Conservation (phyloP, 495 filamentous ascomycete species). For the Durotheca rogersii region DNA sequence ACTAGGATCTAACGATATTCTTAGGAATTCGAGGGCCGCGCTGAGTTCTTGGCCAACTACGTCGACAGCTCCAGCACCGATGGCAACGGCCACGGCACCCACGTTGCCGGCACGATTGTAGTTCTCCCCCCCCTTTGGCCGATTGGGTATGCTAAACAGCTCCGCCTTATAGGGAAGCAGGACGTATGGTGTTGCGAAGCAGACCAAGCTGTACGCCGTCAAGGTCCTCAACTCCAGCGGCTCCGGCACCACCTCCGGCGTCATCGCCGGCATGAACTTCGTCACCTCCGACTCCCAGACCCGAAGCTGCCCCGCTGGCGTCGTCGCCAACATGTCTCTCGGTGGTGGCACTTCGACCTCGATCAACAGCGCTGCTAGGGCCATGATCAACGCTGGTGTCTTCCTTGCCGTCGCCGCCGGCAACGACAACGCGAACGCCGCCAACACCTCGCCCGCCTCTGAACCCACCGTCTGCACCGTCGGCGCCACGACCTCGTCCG, state of each 20-base stretch:
- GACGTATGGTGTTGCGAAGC: slow-evolving; percentile 53
- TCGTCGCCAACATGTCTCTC: slow-evolving; percentile 58
- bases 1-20: slow-evolving; percentile 5
- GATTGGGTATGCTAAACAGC: slow-evolving; percentile 3
- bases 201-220: slow-evolving; percentile 48
- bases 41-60: slow-evolving; percentile 46
- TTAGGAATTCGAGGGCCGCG: slow-evolving; percentile 46
- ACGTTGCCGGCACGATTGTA: slow-evolving; percentile 51
- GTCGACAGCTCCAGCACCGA: slow-evolving; percentile 48
- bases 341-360: slow-evolving; percentile 55
- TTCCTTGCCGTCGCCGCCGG: slow-evolving; percentile 60
- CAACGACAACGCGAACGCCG: slow-evolving; percentile 51
- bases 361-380: slow-evolving; percentile 54
- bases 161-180: slow-evolving; percentile 36
- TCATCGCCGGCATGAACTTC: slow-evolving; percentile 53
- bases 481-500: slow-evolving; percentile 51
- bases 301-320: slow-evolving; percentile 44
- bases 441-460: slow-evolving; percentile 56
- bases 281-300: slow-evolving; percentile 41
- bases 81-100: slow-evolving; percentile 53
- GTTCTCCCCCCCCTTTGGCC: neutral
- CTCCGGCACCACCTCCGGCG: slow-evolving; percentile 49
- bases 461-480: slow-evolving; percentile 60
- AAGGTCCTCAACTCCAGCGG: slow-evolving; percentile 54
- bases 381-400: slow-evolving; percentile 50